These are phyloP conservation scores for Gossypium raimondii DNA, from an alignment of 345 rosid genomes.

Conservation along the genomic window DNA sequence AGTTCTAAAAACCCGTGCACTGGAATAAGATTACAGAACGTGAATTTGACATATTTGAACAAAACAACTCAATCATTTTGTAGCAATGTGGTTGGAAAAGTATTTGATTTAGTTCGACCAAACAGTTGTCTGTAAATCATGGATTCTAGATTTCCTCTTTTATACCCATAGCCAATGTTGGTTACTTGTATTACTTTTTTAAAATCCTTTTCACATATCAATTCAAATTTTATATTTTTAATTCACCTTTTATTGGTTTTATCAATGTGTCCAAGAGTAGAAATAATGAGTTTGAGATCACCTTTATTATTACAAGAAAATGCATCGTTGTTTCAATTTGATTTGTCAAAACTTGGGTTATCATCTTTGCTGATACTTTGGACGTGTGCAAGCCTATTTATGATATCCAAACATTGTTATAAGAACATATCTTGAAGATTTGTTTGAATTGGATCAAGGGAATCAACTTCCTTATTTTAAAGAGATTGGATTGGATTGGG, in stretches of 20 bases:
- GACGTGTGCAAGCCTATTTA: too few species aligned
- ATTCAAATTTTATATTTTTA: not conserved
- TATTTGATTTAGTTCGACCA: conserved; percentile 26
- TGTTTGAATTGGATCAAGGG: too few species aligned
- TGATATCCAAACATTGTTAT: too few species aligned
- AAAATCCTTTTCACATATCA: not conserved
- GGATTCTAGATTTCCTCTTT: not conserved
- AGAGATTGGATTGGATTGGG: too few species aligned
- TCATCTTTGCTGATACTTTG: too few species aligned
- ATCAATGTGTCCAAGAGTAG: not conserved
- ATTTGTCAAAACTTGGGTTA: too few species aligned
- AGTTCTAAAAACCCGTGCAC: conserved; percentile 28
- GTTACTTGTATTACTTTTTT: not conserved
- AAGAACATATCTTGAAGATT: too few species aligned
- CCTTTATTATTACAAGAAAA: too few species aligned
- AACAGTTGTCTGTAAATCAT: conserved; percentile 25
- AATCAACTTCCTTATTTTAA: too few species aligned
- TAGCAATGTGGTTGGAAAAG: conserved; percentile 23
- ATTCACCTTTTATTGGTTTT: not conserved
- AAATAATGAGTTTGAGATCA: too few species aligned
- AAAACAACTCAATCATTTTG: conserved; percentile 30
- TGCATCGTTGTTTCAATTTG: too few species aligned
- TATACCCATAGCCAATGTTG: not conserved
- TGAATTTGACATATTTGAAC: conserved; percentile 21
- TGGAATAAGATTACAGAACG: conserved; percentile 23